Evolutionary conservation across 192 early-diverging fungal genomes (phyloP).

Genomic region (Entomortierella lignicola): DNA sequence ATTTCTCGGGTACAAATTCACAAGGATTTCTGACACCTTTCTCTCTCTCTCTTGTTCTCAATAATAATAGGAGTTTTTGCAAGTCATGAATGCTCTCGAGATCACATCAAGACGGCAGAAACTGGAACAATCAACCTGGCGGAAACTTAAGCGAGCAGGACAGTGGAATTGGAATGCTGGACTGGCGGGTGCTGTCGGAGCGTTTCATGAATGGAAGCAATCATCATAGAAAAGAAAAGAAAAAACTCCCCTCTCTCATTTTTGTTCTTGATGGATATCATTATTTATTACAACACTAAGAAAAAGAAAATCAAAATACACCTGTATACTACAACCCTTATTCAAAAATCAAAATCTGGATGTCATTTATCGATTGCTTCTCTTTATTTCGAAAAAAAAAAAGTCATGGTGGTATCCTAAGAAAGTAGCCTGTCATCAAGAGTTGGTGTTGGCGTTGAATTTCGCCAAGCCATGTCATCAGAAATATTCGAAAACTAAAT

Average conservation of each 20-base stretch:
- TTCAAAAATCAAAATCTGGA: too few species aligned
- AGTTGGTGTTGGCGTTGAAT: background rate
- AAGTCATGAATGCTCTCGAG: constrained; percentile 51
- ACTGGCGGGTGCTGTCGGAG: constrained; percentile 29
- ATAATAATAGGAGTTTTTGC: constrained; percentile 41
- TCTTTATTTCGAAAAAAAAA: background rate
- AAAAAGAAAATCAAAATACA: too few species aligned
- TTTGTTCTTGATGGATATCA: too few species aligned
- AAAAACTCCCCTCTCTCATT: too few species aligned
- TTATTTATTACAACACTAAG: too few species aligned
- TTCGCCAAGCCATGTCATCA: background rate
- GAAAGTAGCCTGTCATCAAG: background rate
- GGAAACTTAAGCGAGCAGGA: constrained; percentile 42
- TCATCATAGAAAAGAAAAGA: too few species aligned
- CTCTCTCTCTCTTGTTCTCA: too few species aligned
- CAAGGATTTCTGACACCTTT: too few species aligned
- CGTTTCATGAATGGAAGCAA: constrained; percentile 52
- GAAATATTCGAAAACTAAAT: background rate
- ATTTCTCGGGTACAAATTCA: too few species aligned
- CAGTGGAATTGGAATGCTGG: constrained; percentile 52
- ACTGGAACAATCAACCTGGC: constrained; percentile 42
- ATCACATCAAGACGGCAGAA: constrained; percentile 34
- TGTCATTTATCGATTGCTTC: background rate
- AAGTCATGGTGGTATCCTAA: background rate
- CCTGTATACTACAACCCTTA: too few species aligned